Evolutionary conservation across 345 rosid genomes (phyloP).

Genomic region (Salix udensis): DNA sequence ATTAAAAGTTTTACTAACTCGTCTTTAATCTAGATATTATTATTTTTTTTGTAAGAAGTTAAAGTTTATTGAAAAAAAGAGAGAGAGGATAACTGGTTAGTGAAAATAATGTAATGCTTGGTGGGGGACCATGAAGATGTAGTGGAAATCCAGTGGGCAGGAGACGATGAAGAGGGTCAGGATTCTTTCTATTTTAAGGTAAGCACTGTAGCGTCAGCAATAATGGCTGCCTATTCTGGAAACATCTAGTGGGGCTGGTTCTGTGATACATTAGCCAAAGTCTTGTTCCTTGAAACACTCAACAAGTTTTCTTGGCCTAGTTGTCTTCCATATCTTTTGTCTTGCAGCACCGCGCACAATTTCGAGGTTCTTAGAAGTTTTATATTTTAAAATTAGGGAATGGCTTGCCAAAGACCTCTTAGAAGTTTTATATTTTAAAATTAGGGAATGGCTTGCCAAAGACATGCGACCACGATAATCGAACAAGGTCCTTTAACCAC

Average conservation of each 20-base stretch:
- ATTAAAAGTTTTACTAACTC: too few relatives aligned
- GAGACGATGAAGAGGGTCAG: conserved; percentile 22
- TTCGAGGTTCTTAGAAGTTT: too few relatives aligned
- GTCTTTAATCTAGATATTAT: too few relatives aligned
- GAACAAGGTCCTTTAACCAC: too few relatives aligned
- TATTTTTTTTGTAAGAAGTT: too few relatives aligned
- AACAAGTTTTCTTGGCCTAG: neutral
- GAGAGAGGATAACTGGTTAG: neutral
- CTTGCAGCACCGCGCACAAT: too few relatives aligned
- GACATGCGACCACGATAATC: too few relatives aligned
- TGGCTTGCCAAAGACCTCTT: too few relatives aligned
- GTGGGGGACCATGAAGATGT: conserved; percentile 11
- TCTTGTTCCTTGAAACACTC: neutral
- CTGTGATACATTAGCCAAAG: neutral
- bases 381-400: too few relatives aligned
- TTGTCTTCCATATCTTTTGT: neutral
- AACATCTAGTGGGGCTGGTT: conserved; percentile 25
- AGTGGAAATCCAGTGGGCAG: neutral
- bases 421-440: too few relatives aligned
- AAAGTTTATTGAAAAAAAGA: too few relatives aligned
- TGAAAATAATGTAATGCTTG: neutral
- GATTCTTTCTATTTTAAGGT: conserved; percentile 29
- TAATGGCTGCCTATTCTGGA: conserved; percentile 29
- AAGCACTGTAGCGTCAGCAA: conserved; percentile 39
- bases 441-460: too few relatives aligned